Evolutionary conservation across 2,329 filamentous ascomycete genomes (phyloP).

Genomic region (Neocatenulostroma microsporum): DNA sequence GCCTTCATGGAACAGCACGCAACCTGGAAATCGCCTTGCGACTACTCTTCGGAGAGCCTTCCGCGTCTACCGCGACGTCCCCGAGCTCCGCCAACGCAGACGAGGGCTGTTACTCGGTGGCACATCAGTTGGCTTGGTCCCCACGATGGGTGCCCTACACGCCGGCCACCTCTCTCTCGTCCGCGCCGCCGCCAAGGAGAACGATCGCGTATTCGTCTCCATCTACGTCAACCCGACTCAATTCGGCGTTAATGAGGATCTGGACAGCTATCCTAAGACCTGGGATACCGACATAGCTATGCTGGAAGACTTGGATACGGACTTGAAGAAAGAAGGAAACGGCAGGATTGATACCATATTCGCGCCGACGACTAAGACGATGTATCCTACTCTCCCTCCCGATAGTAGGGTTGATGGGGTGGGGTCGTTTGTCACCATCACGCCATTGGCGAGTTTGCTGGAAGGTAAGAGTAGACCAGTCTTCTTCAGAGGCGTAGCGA

Average conservation of each 20-base stretch:
- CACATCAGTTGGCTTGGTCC: conserved; percentile 75
- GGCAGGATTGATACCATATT: conserved; percentile 78
- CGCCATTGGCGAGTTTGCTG: conserved; percentile 69
- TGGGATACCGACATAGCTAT: conserved; percentile 69
- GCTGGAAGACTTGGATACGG: conserved; percentile 60
- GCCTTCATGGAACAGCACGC: no score
- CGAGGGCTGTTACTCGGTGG: conserved; percentile 57
- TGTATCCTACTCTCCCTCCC: conserved; percentile 80
- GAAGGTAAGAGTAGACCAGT: conserved; percentile 83
- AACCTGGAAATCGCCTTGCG: no score
- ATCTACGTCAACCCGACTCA: conserved; percentile 97
- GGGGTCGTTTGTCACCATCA: conserved; percentile 87
- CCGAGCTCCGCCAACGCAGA: conserved; percentile 62
- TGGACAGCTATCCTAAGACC: conserved; percentile 81
- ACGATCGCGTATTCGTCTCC: conserved; percentile 79
- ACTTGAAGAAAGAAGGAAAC: conserved; percentile 52
- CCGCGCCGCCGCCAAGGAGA: conserved; percentile 72
- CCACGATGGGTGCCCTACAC: conserved; percentile 97
- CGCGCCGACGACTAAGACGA: conserved; percentile 69
- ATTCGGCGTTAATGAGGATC: conserved; percentile 82
- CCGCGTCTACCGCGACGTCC: conserved; percentile 67
- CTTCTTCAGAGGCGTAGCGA: conserved; percentile 94
- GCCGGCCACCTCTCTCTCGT: conserved; percentile 81
- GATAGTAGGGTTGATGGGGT: conserved; percentile 63
- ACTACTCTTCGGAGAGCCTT: conserved; percentile 46